A percentile compares a stretch with the other conserved stretches of the same genome.
Evolutionary conservation across 345 rosid species (phyloP).

Genomic region (Eucalyptus marginata): DNA sequence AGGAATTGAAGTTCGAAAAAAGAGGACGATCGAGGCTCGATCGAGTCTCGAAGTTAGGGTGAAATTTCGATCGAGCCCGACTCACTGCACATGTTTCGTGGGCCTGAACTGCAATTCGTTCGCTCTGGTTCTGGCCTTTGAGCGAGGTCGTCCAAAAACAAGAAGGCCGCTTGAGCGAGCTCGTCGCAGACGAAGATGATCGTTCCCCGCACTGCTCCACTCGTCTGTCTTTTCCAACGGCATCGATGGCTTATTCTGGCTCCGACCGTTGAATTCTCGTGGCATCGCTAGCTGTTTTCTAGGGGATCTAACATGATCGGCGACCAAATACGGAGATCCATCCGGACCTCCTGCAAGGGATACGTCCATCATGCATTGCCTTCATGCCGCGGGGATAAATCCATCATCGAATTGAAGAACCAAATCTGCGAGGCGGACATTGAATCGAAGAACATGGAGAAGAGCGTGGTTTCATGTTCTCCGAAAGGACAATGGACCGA

Average conservation of each 20-base stretch:
- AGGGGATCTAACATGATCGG: neutral
- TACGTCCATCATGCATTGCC: neutral
- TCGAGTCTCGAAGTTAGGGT: neutral
- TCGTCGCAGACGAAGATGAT: neutral
- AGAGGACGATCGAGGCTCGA: neutral
- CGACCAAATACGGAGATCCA: neutral
- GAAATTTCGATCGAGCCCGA: neutral
- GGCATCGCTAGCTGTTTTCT: neutral
- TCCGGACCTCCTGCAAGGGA: neutral
- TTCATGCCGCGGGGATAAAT: neutral
- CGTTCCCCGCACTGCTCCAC: neutral
- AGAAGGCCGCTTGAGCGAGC: neutral
- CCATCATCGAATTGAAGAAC: neutral
- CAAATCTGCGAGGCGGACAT: neutral
- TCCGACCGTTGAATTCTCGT: neutral
- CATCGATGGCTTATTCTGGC: neutral
- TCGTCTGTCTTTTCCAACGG: neutral
- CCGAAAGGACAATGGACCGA: neutral
- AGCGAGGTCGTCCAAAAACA: neutral
- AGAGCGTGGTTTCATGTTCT: neutral
- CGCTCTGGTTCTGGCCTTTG: neutral
- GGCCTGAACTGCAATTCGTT: neutral
- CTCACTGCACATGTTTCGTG: neutral
- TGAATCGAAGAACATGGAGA: neutral
- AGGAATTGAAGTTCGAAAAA: neutral